Evolutionary conservation across 2,329 filamentous ascomycete species (phyloP).

Genomic region (Macrophomina tecta): DNA sequence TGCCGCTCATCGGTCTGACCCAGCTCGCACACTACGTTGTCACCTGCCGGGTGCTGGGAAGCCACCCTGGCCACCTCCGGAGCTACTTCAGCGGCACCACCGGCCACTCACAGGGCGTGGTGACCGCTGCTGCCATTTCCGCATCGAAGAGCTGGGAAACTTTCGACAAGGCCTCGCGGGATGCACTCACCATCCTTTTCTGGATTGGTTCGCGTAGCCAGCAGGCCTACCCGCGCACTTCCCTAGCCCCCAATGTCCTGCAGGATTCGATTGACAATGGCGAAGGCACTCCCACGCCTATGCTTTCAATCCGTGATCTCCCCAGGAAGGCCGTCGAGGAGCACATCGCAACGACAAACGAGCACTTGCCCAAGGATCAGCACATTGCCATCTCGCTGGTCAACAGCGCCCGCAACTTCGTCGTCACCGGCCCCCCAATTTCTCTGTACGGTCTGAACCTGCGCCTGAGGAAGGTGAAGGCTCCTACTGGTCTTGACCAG

Average conservation of each 20-base stretch:
- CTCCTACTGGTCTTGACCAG: conserved; percentile 95
- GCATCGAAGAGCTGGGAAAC: conserved; percentile 93
- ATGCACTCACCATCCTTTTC: conserved; percentile 91
- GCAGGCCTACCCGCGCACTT: conserved; percentile 95
- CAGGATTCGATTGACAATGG: conserved; percentile 93
- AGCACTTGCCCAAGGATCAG: conserved; percentile 89
- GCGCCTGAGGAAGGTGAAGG: conserved; percentile 94
- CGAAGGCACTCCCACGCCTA: conserved; percentile 93
- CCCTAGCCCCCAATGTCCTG: conserved; percentile 85
- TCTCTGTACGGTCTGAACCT: conserved; percentile 96
- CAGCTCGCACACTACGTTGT: conserved; percentile 96
- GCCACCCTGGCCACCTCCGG: conserved; percentile 85
- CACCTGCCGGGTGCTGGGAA: conserved; percentile 87
- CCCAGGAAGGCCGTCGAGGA: conserved; percentile 88
- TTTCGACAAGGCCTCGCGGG: conserved; percentile 78
- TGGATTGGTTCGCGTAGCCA: conserved; percentile 98
- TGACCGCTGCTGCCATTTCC: conserved; percentile 89
- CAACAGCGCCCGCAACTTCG: conserved; percentile 96
- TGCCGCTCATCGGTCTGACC: conserved; percentile 93
- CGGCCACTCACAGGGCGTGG: conserved; percentile 94
- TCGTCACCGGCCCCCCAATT: conserved; percentile 93
- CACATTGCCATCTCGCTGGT: conserved; percentile 95
- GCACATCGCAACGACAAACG: conserved; percentile 95
- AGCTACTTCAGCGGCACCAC: conserved; percentile 87
- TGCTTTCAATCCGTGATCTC: conserved; percentile 96